A percentile compares a stretch with the other conserved stretches of the same genome.
These are phyloP conservation scores for Corymbia calophylla DNA, from an alignment of 441 rosid genomes.

Conservation along the genomic window DNA sequence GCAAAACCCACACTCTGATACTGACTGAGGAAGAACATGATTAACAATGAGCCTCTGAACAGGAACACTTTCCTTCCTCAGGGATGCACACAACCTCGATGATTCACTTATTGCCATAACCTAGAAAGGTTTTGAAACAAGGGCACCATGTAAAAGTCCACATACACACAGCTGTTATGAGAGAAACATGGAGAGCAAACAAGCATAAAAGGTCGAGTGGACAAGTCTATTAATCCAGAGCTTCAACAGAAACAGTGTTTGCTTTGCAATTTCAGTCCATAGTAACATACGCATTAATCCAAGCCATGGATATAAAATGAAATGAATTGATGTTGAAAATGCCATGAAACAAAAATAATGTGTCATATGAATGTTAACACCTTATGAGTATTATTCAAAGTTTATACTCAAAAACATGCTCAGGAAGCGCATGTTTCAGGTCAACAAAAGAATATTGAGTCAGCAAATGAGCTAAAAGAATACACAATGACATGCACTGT, in stretches of 20 bases:
- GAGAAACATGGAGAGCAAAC: not conserved
- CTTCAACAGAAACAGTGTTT: not conserved
- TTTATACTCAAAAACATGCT: not conserved
- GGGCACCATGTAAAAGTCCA: not conserved
- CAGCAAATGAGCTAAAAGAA: not conserved
- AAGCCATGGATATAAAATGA: not conserved
- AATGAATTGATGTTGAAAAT: not conserved
- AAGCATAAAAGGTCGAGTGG: not conserved
- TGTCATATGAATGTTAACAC: not conserved
- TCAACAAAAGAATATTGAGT: not conserved
- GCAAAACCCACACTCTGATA: constrained; percentile 67
- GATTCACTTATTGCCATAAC: constrained; percentile 76
- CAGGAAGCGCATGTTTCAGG: not conserved
- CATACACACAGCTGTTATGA: not conserved
- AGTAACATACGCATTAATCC: not conserved
- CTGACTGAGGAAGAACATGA: constrained; percentile 55
- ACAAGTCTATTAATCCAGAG: not conserved
- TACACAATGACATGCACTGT: not conserved
- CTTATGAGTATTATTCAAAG: not conserved
- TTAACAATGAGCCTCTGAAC: constrained; percentile 57
- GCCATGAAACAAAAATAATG: not conserved
- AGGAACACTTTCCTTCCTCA: constrained; percentile 61
- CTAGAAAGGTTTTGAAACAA: constrained; percentile 9
- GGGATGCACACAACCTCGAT: constrained; percentile 58
- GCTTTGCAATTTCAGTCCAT: not conserved